phyloP scores from a whole-genome alignment of 1,284 basidiomycete genomes.

The Anthracocystis setariae region DNA sequence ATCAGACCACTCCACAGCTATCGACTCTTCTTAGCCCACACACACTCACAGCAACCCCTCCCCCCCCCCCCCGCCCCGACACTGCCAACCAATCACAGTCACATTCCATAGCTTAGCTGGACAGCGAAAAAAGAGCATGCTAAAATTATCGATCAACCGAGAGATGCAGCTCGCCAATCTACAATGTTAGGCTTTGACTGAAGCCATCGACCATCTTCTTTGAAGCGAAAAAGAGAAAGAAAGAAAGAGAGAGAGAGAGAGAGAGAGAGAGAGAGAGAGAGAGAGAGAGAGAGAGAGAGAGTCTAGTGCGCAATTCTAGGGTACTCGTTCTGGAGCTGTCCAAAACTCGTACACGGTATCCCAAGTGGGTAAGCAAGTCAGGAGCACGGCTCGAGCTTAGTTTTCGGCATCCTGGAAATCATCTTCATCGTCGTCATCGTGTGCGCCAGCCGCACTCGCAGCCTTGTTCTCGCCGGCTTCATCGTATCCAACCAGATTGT shows the following conservation, averaged over 20 bases:
- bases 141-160: background rate
- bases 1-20: background rate
- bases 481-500: constrained; percentile 45
- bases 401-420: constrained; percentile 47
- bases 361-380: too few species aligned
- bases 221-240: background rate
- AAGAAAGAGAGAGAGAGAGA: background rate
- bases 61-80: too few species aligned
- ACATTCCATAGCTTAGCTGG: too few species aligned
- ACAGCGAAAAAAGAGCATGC: constrained; percentile 16
- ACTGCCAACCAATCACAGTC: too few species aligned
- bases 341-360: too few species aligned
- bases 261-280: background rate
- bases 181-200: background rate
- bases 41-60: too few species aligned
- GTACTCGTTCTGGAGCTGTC: background rate
- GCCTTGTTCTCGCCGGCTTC: constrained; percentile 1
- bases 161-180: background rate
- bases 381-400: background rate
- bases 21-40: constrained; percentile 4
- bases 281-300: background rate
- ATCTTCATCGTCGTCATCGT: constrained; percentile 30
- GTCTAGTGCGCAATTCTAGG: background rate
- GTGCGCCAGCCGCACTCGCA: background rate
- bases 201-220: background rate